Percentiles rank a stretch among this genome's conserved stretches.
Conservation (phyloP, 495 filamentous ascomycete species). For the Talaromyces stipitatus region DNA sequence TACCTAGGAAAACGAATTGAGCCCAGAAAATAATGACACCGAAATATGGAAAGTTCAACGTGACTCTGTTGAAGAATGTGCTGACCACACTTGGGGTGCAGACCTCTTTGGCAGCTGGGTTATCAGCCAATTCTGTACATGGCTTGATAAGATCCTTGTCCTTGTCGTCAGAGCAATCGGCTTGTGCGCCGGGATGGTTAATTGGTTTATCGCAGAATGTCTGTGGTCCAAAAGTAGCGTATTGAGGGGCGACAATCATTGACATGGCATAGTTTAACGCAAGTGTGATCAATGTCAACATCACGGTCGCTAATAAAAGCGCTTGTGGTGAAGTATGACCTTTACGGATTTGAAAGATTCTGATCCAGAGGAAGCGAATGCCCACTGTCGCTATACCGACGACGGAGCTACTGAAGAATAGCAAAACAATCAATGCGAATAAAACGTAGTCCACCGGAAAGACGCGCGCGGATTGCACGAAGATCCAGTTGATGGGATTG, state of each 20-base stretch:
- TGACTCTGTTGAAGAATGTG: conserved; percentile 88
- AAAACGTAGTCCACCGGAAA: conserved; percentile 92
- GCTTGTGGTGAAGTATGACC: conserved; percentile 89
- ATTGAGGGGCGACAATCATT: conserved; percentile 90
- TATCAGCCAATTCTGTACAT: conserved; percentile 67
- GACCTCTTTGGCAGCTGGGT: conserved; percentile 55
- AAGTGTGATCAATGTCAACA: conserved; percentile 80
- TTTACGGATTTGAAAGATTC: conserved; percentile 80
- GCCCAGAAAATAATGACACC: conserved; percentile 92
- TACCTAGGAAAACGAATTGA: conserved; percentile 82
- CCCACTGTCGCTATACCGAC: conserved; percentile 79
- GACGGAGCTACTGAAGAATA: conserved; percentile 81
- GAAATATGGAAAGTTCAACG: conserved; percentile 94
- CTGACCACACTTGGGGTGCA: conserved; percentile 88
- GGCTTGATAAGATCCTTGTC: conserved; percentile 62
- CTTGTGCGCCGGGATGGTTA: conserved; percentile 49
- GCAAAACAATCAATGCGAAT: conserved; percentile 71
- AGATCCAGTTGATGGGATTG: conserved; percentile 88
- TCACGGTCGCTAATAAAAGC: conserved; percentile 80
- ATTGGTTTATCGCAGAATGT: conserved; percentile 69
- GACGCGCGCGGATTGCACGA: conserved; percentile 70
- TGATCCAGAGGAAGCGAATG: conserved; percentile 93
- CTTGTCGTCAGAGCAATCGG: conserved; percentile 57
- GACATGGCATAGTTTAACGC: conserved; percentile 86
- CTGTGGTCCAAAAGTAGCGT: conserved; percentile 89